A percentile compares a stretch with the other conserved stretches of the same genome.
These are phyloP conservation scores for Ceratocystis ficicola DNA, from an alignment of 2,329 filamentous ascomycete genomes.

Conservation along the genomic window DNA sequence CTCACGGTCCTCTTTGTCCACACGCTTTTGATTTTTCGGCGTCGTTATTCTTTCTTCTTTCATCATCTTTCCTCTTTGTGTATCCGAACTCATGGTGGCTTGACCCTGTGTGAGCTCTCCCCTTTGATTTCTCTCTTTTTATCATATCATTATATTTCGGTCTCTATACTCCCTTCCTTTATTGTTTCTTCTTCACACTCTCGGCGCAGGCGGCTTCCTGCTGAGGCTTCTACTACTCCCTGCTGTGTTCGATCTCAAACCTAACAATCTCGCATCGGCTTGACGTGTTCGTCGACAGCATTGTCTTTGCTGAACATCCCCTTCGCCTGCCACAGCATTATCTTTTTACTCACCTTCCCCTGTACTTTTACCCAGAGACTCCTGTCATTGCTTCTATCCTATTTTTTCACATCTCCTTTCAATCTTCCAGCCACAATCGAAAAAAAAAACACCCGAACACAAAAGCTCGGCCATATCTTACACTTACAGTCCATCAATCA, in stretches of 20 bases:
- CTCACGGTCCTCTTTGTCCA: background rate
- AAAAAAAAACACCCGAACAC: too few species aligned
- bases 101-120: background rate
- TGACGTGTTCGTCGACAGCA: background rate
- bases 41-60: background rate
- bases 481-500: background rate
- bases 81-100: background rate
- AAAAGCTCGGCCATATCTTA: too few species aligned
- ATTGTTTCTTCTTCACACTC: background rate
- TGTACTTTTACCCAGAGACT: background rate
- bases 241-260: background rate
- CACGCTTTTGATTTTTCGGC: background rate
- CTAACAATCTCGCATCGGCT: background rate
- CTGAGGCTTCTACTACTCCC: background rate
- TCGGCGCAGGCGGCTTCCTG: background rate
- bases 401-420: background rate
- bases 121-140: background rate
- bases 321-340: background rate
- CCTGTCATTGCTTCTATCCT: background rate
- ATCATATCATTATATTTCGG: background rate
- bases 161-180: background rate
- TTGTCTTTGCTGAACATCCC: background rate
- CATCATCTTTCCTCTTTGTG: background rate
- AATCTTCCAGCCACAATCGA: too few species aligned
- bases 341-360: background rate